Percentiles rank a stretch among this genome's conserved stretches.
These are phyloP conservation scores for Pichia sp. DNA, from an alignment of 1,139 yeast genomes.

Conservation along the genomic window DNA sequence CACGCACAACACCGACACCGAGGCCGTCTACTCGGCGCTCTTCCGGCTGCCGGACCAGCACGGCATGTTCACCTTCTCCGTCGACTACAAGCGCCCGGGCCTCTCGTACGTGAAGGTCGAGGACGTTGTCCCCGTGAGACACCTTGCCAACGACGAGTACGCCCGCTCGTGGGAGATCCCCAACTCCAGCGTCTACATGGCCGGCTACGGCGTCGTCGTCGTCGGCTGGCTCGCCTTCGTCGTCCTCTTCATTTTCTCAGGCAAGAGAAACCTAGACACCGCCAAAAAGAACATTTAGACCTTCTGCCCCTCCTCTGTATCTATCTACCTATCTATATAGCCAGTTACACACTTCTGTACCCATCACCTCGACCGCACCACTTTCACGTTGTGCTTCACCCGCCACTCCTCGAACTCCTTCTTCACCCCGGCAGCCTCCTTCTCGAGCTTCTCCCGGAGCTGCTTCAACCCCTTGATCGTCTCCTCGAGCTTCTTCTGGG, in stretches of 20 bases:
- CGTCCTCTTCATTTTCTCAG: slow-evolving; percentile 51
- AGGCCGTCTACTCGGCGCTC: slow-evolving; percentile 46
- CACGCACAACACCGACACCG: slow-evolving; percentile 23
- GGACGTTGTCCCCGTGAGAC: slow-evolving; percentile 79
- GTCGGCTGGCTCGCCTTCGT: slow-evolving; percentile 74
- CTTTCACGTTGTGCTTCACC: slow-evolving; percentile 60
- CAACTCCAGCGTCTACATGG: slow-evolving; percentile 87
- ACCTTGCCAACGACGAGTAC: slow-evolving; percentile 93
- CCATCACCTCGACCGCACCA: slow-evolving; percentile 25
- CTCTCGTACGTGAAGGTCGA: slow-evolving; percentile 61
- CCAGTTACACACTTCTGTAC: neutral
- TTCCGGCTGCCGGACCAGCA: slow-evolving; percentile 91
- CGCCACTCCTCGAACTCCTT: slow-evolving; percentile 66
- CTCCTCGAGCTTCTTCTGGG: slow-evolving; percentile 58
- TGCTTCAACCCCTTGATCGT: slow-evolving; percentile 48
- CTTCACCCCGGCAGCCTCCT: slow-evolving; percentile 44
- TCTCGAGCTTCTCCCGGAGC: slow-evolving; percentile 43
- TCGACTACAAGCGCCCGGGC: slow-evolving; percentile 81
- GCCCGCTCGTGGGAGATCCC: slow-evolving; percentile 90
- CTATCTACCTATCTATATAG: neutral
- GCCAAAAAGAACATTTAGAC: slow-evolving; percentile 22
- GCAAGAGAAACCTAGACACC: slow-evolving; percentile 18
- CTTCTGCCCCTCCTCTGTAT: neutral
- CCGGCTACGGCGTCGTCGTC: slow-evolving; percentile 66
- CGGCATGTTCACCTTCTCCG: slow-evolving; percentile 87